These are phyloP conservation scores for Trichoderma sp. DNA, from an alignment of 2,329 filamentous ascomycete species.

Conservation along the genomic window DNA sequence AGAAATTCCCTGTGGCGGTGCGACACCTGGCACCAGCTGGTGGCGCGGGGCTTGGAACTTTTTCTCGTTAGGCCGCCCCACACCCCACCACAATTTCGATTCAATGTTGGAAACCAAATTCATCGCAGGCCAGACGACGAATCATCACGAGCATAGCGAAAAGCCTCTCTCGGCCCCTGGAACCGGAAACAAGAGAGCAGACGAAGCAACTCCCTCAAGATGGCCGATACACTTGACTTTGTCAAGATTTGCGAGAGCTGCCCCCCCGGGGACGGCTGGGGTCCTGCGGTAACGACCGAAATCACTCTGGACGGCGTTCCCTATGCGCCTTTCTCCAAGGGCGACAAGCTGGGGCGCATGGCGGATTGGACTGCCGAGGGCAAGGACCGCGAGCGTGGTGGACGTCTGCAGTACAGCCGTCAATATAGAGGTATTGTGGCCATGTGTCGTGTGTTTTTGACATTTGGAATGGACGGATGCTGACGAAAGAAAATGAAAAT, in stretches of 20 bases:
- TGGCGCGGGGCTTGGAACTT: constrained; percentile 19
- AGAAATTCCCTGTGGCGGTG: not conserved
- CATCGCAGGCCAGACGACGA: constrained; percentile 18
- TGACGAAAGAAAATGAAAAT: not conserved
- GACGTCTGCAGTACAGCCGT: constrained; percentile 84
- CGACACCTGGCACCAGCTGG: constrained; percentile 7
- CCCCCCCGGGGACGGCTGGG: constrained; percentile 79
- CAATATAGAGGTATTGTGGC: constrained; percentile 75
- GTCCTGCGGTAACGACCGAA: constrained; percentile 75
- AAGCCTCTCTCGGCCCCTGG: not conserved
- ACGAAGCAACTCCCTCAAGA: constrained; percentile 27
- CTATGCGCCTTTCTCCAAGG: constrained; percentile 97
- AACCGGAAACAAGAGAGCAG: not conserved
- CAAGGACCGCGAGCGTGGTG: constrained; percentile 77
- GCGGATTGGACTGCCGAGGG: constrained; percentile 94
- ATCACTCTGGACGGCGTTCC: constrained; percentile 92
- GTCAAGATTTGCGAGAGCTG: constrained; percentile 67
- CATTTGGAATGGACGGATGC: not conserved
- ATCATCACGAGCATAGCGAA: constrained; percentile 13
- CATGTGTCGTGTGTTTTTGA: not conserved
- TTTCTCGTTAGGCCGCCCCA: constrained; percentile 30
- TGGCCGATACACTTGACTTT: constrained; percentile 55
- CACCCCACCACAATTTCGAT: constrained; percentile 45
- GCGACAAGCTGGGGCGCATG: constrained; percentile 98
- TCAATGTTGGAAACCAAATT: constrained; percentile 34